Evolutionary conservation across 2,329 filamentous ascomycete genomes (phyloP).

Genomic region (Chrysosporium queenslandicum): DNA sequence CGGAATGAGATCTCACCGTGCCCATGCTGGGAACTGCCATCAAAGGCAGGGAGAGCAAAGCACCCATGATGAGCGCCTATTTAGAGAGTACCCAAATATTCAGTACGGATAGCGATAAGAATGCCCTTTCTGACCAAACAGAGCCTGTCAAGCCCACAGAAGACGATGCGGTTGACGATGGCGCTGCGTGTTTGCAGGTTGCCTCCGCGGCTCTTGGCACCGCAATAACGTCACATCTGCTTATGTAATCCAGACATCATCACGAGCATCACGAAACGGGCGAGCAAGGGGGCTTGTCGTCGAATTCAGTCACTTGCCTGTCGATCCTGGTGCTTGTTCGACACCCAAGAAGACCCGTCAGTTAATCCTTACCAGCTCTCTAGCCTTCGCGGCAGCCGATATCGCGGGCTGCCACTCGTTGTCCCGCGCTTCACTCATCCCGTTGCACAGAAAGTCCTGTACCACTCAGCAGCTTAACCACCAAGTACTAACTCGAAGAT

Average conservation of each 20-base stretch:
- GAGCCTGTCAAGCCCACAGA: neutral
- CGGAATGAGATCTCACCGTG: constrained; percentile 54
- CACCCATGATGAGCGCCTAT: constrained; percentile 58
- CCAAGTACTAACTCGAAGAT: neutral
- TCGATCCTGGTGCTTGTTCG: neutral
- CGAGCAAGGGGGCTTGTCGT: too few species aligned
- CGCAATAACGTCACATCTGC: neutral
- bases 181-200: neutral
- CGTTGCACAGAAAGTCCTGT: neutral
- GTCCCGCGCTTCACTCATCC: neutral
- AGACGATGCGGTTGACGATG: neutral
- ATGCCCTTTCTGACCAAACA: neutral
- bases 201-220: neutral
- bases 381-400: too few species aligned
- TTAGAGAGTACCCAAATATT: neutral
- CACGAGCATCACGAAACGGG: neutral
- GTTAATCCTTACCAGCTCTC: too few species aligned
- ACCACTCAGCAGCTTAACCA: neutral
- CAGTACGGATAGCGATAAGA: neutral
- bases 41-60: constrained; percentile 77
- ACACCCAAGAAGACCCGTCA: neutral
- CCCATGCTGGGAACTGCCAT: constrained; percentile 77
- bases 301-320: neutral
- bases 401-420: too few species aligned
- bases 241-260: neutral